A percentile compares a stretch with the other conserved stretches of the same genome.
Evolutionary conservation across 2,329 filamentous ascomycete genomes (phyloP).

Genomic region (Fusarium sp.): DNA sequence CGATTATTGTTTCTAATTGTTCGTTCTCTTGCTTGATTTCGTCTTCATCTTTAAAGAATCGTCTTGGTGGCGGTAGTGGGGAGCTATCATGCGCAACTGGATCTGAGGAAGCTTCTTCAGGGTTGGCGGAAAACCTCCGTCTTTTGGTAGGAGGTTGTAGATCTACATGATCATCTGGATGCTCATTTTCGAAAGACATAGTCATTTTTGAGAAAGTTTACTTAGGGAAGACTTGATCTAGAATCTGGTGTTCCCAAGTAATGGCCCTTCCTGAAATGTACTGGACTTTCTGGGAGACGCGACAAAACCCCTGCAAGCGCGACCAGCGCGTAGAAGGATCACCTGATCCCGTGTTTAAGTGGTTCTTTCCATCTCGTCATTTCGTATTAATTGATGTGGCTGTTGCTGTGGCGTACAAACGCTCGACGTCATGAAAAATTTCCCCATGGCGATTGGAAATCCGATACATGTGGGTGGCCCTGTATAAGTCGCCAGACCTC

Average conservation of each 20-base stretch:
- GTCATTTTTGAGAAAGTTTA: constrained; percentile 12
- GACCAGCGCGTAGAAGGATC: constrained; percentile 53
- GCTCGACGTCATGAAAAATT: constrained; percentile 47
- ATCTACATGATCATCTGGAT: constrained; percentile 46
- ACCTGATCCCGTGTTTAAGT: constrained; percentile 53
- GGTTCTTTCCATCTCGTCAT: not conserved
- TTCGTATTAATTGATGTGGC: constrained; percentile 27
- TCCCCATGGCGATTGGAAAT: constrained; percentile 40
- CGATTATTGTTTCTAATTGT: constrained; percentile 15
- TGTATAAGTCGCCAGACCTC: constrained; percentile 21
- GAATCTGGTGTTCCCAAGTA: not conserved
- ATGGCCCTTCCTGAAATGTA: constrained; percentile 10
- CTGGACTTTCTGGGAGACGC: constrained; percentile 51
- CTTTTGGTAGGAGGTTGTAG: constrained; percentile 60
- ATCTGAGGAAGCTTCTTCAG: constrained; percentile 47
- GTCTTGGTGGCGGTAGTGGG: constrained; percentile 41
- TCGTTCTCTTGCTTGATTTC: constrained; percentile 39
- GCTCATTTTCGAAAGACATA: constrained; percentile 51
- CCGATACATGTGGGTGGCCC: constrained; percentile 40
- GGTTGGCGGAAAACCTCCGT: constrained; percentile 53
- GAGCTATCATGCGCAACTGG: constrained; percentile 38
- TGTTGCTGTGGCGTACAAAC: constrained; percentile 20
- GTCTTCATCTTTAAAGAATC: constrained; percentile 44
- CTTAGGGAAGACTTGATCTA: not conserved
- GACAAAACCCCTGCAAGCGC: constrained; percentile 46